Percentiles rank a stretch among this genome's conserved stretches.
Conservation (phyloP, 2,329 filamentous ascomycete genomes). For the Harringtonia aguacate region DNA sequence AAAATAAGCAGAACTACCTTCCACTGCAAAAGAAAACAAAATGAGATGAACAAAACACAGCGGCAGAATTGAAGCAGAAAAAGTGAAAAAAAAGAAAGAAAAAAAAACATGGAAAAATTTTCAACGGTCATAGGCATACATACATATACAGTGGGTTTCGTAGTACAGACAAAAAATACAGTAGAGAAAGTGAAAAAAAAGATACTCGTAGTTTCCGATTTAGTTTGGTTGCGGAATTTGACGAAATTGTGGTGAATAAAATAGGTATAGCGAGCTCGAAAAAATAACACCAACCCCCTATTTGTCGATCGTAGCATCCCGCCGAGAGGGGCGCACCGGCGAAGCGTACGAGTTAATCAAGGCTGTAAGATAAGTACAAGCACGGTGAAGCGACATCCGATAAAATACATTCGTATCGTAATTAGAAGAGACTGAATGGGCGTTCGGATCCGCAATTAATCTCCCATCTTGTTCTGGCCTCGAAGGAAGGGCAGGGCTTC, state of each 20-base stretch:
- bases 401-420: too few species aligned
- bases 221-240: background rate
- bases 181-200: background rate
- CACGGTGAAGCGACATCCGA: too few species aligned
- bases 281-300: slow-evolving; percentile 3
- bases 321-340: too few species aligned
- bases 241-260: slow-evolving; percentile 3
- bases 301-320: slow-evolving; percentile 7
- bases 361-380: too few species aligned
- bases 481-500: too few species aligned
- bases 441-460: too few species aligned
- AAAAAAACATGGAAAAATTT: background rate
- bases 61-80: background rate
- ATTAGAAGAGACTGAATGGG: too few species aligned
- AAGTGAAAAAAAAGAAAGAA: background rate
- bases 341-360: too few species aligned
- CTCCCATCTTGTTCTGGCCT: too few species aligned
- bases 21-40: background rate
- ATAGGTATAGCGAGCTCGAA: slow-evolving; percentile 4
- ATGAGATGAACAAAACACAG: too few species aligned
- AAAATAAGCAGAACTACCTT: too few species aligned
- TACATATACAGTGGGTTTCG: background rate
- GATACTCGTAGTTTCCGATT: background rate
- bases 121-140: background rate
- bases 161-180: background rate